Conservation (phyloP, 202 grass and related monocot genomes). For the Setaria viridis region DNA sequence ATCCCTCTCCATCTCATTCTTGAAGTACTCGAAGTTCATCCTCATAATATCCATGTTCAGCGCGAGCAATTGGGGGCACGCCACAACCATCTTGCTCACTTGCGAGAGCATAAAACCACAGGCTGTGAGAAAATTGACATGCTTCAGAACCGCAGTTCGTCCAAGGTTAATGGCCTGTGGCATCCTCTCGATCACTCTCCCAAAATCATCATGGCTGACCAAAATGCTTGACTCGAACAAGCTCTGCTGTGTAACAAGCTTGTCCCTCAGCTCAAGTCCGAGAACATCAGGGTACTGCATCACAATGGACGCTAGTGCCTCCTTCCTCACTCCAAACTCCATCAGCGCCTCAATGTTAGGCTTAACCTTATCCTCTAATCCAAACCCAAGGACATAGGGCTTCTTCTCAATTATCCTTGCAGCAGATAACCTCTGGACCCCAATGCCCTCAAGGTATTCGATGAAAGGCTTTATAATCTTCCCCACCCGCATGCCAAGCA, state of each 20-base stretch:
- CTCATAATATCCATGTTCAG: constrained; percentile 98
- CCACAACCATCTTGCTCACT: constrained; percentile 82
- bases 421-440: constrained; percentile 65
- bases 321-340: constrained; percentile 81
- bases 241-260: constrained; percentile 71
- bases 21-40: constrained; percentile 87
- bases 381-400: constrained; percentile 84
- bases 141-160: constrained; percentile 72
- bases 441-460: constrained; percentile 78
- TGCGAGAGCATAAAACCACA: constrained; percentile 88
- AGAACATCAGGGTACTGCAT: constrained; percentile 75
- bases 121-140: constrained; percentile 80
- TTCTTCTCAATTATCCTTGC: constrained; percentile 78
- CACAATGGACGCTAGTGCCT: constrained; percentile 68
- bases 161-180: constrained; percentile 84
- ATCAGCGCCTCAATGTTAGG: constrained; percentile 71
- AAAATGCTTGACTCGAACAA: constrained; percentile 85
- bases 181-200: constrained; percentile 89
- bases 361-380: constrained; percentile 70
- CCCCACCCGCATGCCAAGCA: constrained; percentile 90
- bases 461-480: constrained; percentile 91
- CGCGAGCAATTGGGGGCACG: constrained; percentile 80
- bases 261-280: constrained; percentile 77
- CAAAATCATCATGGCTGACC: constrained; percentile 74
- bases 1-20: constrained; percentile 88